A percentile compares a stretch with the other conserved stretches of the same genome.
These are phyloP conservation scores for Lithohypha guttulata DNA, from an alignment of 2,329 filamentous ascomycete genomes.

Conservation along the genomic window DNA sequence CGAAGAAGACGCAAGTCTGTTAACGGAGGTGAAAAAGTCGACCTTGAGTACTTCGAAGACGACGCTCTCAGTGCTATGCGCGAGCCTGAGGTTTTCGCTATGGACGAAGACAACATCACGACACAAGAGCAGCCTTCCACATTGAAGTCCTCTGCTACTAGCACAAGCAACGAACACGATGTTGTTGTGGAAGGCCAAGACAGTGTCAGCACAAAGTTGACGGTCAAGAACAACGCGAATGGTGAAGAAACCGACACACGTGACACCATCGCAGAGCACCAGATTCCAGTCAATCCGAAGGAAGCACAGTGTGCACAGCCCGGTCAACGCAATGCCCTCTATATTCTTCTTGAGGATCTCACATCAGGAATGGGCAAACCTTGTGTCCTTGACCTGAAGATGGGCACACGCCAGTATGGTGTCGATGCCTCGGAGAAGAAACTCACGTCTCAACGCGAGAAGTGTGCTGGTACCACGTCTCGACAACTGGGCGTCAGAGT, in stretches of 20 bases:
- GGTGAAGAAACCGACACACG: neutral
- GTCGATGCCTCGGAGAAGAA: conserved; percentile 88
- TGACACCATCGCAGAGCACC: conserved; percentile 15
- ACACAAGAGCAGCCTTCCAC: neutral
- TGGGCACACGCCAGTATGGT: conserved; percentile 95
- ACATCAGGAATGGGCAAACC: conserved; percentile 94
- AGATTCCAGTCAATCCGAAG: conserved; percentile 59
- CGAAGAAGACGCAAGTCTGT: conserved; percentile 64
- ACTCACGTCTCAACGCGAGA: conserved; percentile 80
- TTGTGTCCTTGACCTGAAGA: conserved; percentile 95
- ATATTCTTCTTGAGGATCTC: conserved; percentile 84
- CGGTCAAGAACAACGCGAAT: neutral
- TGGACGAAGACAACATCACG: conserved; percentile 44
- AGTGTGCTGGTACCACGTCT: conserved; percentile 87
- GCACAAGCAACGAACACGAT: neutral
- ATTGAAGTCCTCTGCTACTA: neutral
- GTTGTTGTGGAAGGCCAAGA: conserved; percentile 4
- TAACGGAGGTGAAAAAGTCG: conserved; percentile 52
- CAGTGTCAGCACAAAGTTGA: conserved; percentile 4
- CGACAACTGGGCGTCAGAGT: conserved; percentile 82
- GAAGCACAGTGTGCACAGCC: conserved; percentile 53
- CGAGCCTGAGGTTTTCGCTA: conserved; percentile 58
- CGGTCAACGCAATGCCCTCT: conserved; percentile 68
- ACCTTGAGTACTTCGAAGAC: conserved; percentile 82
- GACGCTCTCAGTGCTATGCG: conserved; percentile 74